Evolutionary conservation across 2,329 filamentous ascomycete genomes (phyloP).

Genomic region (Ambrosiella xylebori): DNA sequence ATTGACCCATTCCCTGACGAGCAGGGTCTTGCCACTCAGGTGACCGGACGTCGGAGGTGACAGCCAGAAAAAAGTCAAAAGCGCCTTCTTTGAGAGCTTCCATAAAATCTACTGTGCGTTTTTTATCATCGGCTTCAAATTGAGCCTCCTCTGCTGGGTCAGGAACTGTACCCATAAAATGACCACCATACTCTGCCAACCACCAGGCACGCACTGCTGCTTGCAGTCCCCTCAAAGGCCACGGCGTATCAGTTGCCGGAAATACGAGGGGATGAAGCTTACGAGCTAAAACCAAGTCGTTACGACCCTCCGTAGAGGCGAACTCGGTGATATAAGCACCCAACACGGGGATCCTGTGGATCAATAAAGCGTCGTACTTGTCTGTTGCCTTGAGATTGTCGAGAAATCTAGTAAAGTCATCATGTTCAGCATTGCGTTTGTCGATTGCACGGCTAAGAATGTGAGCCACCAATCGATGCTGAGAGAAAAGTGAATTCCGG

Average conservation of each 20-base stretch:
- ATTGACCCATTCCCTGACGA: slow-evolving; percentile 62
- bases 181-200: slow-evolving; percentile 83
- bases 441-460: slow-evolving; percentile 66
- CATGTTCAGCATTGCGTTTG: slow-evolving; percentile 47
- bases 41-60: slow-evolving; percentile 65
- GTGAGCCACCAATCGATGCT: slow-evolving; percentile 78
- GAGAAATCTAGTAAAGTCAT: slow-evolving; percentile 61
- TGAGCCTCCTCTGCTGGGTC: slow-evolving; percentile 26
- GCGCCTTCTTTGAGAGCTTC: slow-evolving; percentile 72
- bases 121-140: slow-evolving; percentile 40
- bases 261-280: slow-evolving; percentile 53
- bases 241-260: slow-evolving; percentile 48
- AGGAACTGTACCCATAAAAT: slow-evolving; percentile 60
- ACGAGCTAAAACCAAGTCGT: slow-evolving; percentile 50
- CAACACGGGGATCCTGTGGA: slow-evolving; percentile 71
- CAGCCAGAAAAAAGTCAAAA: slow-evolving; percentile 76
- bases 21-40: slow-evolving; percentile 80
- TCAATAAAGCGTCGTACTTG: slow-evolving; percentile 53
- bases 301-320: slow-evolving; percentile 57
- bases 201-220: slow-evolving; percentile 70
- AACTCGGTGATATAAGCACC: slow-evolving; percentile 62
- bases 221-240: slow-evolving; percentile 59
- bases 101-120: slow-evolving; percentile 55
- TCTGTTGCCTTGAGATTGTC: slow-evolving; percentile 51
- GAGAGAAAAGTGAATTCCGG: slow-evolving; percentile 60